Base-by-base conservation (phyloP, 805 yeast genomes). In the Metschnikowia reukaufii region DNA sequence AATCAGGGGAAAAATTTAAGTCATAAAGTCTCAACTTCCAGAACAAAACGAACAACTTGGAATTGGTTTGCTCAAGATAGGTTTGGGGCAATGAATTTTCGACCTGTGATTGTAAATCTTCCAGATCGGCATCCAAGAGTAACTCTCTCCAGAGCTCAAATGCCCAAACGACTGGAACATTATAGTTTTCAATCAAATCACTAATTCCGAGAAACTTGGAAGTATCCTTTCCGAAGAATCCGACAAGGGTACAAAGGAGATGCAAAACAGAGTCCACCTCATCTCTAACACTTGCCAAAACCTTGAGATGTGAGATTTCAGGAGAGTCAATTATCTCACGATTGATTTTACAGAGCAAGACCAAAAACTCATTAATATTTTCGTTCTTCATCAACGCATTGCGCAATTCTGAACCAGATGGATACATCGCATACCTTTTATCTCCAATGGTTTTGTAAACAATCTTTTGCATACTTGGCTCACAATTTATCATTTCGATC, bases 21-120 rank as follows among this genome's bases (percentile, higher is more conserved):
- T 90, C 96, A 58, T 85, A 83, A 6, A 88, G 65, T 0, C 84
- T 76, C 29, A 86, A 68, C 50, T 73, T 79, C 97, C 96, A 91
- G 56, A 90, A 91, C 12, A 34, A 12, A 12, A 64, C 59, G 2
- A 70, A 56, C 2, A 82, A 41, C 7, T 52, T 30, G 0, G 56
- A 35, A 58, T 65, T 59, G n/a, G 63, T 49, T 29, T 42, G 65
- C 2, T 34, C 35, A 7, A 45, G 15, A 12, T 25, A 34, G 7
- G 20, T 21, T 56, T 54, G 15, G 42, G 44, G 31, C 45, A 51
- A 36, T 5, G 50, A 42, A 7, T 37, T 40, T 18, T 36, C 20
- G n/a, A 50, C 35, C n/a, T 37, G 23, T 6, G 44, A 9, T 13
- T 43, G 29, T n/a, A 42, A 35, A 2, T 29, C 36, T 1, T 55